Conservation (phyloP, 306 rosid genomes). For the Crataegus laevigata region DNA sequence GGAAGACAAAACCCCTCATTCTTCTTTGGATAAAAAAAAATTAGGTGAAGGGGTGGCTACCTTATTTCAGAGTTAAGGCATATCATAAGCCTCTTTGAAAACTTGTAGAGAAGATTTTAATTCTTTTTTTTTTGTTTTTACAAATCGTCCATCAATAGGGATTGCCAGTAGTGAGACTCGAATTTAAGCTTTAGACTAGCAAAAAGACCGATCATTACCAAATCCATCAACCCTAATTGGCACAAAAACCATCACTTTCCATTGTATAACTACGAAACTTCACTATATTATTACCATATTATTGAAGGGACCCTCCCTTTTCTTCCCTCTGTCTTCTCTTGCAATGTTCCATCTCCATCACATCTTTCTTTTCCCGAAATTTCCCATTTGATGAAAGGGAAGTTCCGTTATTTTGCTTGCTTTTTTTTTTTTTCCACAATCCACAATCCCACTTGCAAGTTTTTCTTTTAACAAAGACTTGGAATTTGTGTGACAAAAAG, state of each 20-base stretch:
- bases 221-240: no score
- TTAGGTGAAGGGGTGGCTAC: no score
- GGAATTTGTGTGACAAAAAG: not conserved
- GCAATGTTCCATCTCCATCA: constrained; percentile 6
- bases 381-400: constrained; percentile 20
- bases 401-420: not conserved
- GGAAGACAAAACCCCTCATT: not conserved
- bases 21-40: no score
- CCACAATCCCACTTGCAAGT: not conserved
- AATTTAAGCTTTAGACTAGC: rapidly evolving
- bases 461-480: not conserved
- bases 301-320: constrained; percentile 40
- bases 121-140: no score
- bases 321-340: constrained; percentile 1
- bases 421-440: not conserved
- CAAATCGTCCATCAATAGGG: rapidly evolving
- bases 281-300: not conserved
- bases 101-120: no score
- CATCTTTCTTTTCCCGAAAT: constrained; percentile 12
- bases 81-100: no score
- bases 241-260: not conserved
- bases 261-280: not conserved
- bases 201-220: no score
- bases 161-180: rapidly evolving
- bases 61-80: rapidly evolving